These are phyloP conservation scores for Cudoniella acicularis DNA, from an alignment of 495 filamentous ascomycete genomes.

Conservation along the genomic window DNA sequence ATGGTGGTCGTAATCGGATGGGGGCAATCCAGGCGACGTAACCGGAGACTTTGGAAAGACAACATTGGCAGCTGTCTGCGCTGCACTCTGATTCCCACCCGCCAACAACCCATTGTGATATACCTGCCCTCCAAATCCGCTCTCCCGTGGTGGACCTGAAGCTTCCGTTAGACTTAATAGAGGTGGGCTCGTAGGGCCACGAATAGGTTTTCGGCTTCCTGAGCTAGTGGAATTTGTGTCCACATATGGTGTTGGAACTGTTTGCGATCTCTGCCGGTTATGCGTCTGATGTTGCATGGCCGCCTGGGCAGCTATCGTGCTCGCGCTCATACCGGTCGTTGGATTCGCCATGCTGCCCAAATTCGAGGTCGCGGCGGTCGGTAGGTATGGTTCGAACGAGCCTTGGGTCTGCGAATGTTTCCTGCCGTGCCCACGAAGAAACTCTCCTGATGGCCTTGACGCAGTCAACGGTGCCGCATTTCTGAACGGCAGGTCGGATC, in stretches of 20 bases:
- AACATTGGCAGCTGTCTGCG: conserved; percentile 78
- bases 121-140: conserved; percentile 45
- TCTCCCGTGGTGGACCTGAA: conserved; percentile 51
- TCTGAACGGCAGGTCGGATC: conserved; percentile 16
- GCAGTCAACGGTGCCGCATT: conserved; percentile 19
- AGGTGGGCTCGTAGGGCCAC: conserved; percentile 43
- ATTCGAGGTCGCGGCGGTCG: conserved; percentile 58
- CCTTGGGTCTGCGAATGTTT: conserved; percentile 73
- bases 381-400: conserved; percentile 83
- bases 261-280: conserved; percentile 69
- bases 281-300: conserved; percentile 72
- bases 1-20: conserved; percentile 24
- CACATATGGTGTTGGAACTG: conserved; percentile 49
- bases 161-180: conserved; percentile 51
- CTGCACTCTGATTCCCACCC: conserved; percentile 64
- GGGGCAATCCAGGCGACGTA: conserved; percentile 43
- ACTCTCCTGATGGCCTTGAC: conserved; percentile 4
- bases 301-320: conserved; percentile 86
- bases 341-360: conserved; percentile 30
- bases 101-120: conserved; percentile 62
- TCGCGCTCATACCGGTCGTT: conserved; percentile 58
- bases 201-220: conserved; percentile 13
- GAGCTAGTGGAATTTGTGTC: conserved; percentile 23
- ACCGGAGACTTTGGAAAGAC: conserved; percentile 70
- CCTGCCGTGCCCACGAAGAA: conserved; percentile 37